These are phyloP conservation scores for Trichosanthes truncata DNA, from an alignment of 306 rosid genomes.

Conservation along the genomic window DNA sequence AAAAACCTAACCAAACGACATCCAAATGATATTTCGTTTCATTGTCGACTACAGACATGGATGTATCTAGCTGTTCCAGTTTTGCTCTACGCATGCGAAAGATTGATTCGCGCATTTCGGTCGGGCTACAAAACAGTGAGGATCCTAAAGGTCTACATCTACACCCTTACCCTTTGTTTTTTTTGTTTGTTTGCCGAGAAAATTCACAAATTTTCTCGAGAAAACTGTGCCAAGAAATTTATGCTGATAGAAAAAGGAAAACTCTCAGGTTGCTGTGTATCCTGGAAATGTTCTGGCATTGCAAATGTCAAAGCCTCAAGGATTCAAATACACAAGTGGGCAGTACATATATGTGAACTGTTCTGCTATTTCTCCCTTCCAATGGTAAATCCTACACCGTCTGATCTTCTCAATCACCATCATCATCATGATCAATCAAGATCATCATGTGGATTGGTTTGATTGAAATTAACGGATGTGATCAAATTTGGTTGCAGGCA, in stretches of 20 bases:
- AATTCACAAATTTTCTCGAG: not conserved
- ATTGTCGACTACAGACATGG: conserved; percentile 48
- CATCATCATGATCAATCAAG: conserved; percentile 8
- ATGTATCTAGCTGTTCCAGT: conserved; percentile 82
- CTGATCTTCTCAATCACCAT: not conserved
- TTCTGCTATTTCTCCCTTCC: conserved; percentile 63
- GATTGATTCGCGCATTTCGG: conserved; percentile 76
- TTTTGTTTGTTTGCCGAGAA: not conserved
- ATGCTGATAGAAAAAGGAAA: not conserved
- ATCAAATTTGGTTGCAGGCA: conserved; percentile 40
- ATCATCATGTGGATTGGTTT: not conserved
- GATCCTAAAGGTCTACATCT: conserved; percentile 52
- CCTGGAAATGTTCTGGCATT: conserved; percentile 88
- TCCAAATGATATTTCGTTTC: not conserved
- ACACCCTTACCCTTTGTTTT: not conserved
- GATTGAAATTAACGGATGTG: not conserved
- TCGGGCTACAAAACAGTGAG: conserved; percentile 58
- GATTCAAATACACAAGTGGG: conserved; percentile 76
- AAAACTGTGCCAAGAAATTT: not conserved
- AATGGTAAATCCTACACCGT: conserved; percentile 43
- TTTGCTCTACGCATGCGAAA: conserved; percentile 58
- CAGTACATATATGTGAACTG: conserved; percentile 78
- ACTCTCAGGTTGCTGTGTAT: conserved; percentile 68
- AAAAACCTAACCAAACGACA: not conserved
- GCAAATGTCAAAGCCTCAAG: conserved; percentile 78